phyloP scores from a whole-genome alignment of 495 filamentous ascomycete genomes.

The Pseudoneurospora amorphoporcata region DNA sequence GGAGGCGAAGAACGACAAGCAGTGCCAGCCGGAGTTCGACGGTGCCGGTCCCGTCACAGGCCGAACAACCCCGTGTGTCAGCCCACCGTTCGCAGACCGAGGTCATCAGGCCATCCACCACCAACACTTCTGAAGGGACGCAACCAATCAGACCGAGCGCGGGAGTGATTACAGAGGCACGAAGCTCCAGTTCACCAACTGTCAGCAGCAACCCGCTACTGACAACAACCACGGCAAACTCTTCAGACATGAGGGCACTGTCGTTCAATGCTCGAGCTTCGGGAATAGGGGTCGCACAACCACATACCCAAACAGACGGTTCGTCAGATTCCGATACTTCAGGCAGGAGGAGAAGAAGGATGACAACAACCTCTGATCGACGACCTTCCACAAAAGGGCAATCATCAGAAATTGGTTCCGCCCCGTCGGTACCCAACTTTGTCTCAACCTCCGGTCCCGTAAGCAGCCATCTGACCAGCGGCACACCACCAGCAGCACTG shows the following conservation, averaged over 20 bases:
- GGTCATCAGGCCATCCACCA: constrained; percentile 37
- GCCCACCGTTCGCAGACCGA: constrained; percentile 51
- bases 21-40: constrained; percentile 34
- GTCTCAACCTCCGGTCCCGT: constrained; percentile 7
- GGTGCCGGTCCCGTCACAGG: constrained; percentile 26
- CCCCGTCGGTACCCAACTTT: constrained; percentile 5
- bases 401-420: constrained; percentile 5
- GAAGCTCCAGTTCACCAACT: constrained; percentile 28
- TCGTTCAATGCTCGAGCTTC: constrained; percentile 17
- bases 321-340: background rate
- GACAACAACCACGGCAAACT: constrained; percentile 7
- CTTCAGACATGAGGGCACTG: constrained; percentile 4
- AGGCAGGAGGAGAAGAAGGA: background rate
- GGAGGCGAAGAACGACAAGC: constrained; percentile 33
- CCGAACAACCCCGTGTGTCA: constrained; percentile 24
- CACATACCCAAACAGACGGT: background rate
- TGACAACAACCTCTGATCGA: background rate
- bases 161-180: constrained; percentile 25
- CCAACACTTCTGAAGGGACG: constrained; percentile 13
- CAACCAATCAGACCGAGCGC: constrained; percentile 29
- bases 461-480: constrained; percentile 4
- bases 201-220: background rate
- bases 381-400: background rate
- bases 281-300: constrained; percentile 17
- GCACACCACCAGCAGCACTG: constrained; percentile 5